These are phyloP conservation scores for Suillus hirtellus DNA, from an alignment of 768 basidiomycete genomes.

Conservation along the genomic window DNA sequence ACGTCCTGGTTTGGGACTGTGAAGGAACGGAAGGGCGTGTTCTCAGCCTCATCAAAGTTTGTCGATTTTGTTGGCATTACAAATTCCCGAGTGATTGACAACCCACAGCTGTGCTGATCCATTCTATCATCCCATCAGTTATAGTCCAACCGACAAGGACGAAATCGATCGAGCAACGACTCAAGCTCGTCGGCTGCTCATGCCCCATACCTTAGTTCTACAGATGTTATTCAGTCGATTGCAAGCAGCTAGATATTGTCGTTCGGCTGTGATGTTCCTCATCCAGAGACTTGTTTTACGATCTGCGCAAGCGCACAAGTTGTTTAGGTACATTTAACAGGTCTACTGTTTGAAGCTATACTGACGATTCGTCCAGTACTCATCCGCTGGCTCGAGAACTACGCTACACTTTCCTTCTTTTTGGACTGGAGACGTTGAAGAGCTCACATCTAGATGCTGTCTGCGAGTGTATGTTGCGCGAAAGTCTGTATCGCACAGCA, in stretches of 20 bases:
- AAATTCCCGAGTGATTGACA: slow-evolving; percentile 12
- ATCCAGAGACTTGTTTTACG: slow-evolving; percentile 83
- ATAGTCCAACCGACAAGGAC: slow-evolving; percentile 88
- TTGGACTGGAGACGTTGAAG: slow-evolving; percentile 90
- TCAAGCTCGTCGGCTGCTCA: slow-evolving; percentile 72
- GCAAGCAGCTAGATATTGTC: slow-evolving; percentile 89
- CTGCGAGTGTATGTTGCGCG: slow-evolving; percentile 75
- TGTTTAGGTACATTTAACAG: slow-evolving; percentile 61
- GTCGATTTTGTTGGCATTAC: slow-evolving; percentile 28
- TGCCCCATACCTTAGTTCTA: slow-evolving; percentile 81
- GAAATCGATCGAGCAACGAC: slow-evolving; percentile 71
- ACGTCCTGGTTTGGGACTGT: slow-evolving; percentile 88
- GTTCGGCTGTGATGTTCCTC: slow-evolving; percentile 80
- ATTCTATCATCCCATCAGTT: slow-evolving; percentile 81
- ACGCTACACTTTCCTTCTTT: slow-evolving; percentile 86
- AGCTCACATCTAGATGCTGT: slow-evolving; percentile 84
- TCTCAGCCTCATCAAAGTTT: slow-evolving; percentile 80
- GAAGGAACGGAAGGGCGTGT: slow-evolving; percentile 75
- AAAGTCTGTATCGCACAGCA: slow-evolving; percentile 74
- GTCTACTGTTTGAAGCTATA: neutral
- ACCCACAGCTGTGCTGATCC: slow-evolving; percentile 77
- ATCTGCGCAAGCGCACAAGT: slow-evolving; percentile 67
- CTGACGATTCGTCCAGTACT: slow-evolving; percentile 51
- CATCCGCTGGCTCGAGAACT: slow-evolving; percentile 90
- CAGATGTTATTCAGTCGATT: slow-evolving; percentile 90